These are phyloP conservation scores for Cladobotryum protrusum DNA, from an alignment of 2,329 filamentous ascomycete species.

Conservation along the genomic window DNA sequence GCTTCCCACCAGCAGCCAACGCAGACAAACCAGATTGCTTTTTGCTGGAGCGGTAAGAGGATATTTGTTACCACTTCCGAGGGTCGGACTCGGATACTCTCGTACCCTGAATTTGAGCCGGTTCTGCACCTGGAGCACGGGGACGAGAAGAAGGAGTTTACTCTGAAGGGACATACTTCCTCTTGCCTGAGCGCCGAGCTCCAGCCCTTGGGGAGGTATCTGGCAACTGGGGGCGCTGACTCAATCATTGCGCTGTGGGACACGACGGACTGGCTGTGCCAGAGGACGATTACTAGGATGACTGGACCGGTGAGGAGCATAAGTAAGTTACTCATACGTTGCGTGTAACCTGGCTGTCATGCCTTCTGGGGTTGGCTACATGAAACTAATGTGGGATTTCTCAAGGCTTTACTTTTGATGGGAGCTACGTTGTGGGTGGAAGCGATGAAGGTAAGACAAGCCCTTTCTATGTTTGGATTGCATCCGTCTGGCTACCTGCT, in stretches of 20 bases:
- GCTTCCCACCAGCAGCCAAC: constrained; percentile 54
- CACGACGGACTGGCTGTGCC: constrained; percentile 69
- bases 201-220: constrained; percentile 63
- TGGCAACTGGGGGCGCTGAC: constrained; percentile 71
- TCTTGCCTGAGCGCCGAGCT: constrained; percentile 63
- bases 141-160: constrained; percentile 46
- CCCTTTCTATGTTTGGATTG: not conserved
- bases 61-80: constrained; percentile 66
- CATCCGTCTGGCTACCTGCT: not conserved
- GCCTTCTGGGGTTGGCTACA: not conserved
- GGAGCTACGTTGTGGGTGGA: constrained; percentile 66
- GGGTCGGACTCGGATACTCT: constrained; percentile 63
- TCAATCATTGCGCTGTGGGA: constrained; percentile 73
- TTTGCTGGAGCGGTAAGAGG: constrained; percentile 66
- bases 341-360: not conserved
- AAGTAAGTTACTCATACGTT: constrained; percentile 35
- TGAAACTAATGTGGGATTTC: not conserved
- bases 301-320: constrained; percentile 64
- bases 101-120: constrained; percentile 58
- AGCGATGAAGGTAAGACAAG: constrained; percentile 58
- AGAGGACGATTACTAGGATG: constrained; percentile 63
- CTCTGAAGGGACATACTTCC: constrained; percentile 65
- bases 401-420: constrained; percentile 69
- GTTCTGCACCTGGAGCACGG: constrained; percentile 44
- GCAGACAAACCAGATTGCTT: constrained; percentile 67